Evolutionary conservation across 2,329 filamentous ascomycete genomes (phyloP), one percentile per base, ranked within the genome.

Genomic region (Elsinoe perseae): DNA sequence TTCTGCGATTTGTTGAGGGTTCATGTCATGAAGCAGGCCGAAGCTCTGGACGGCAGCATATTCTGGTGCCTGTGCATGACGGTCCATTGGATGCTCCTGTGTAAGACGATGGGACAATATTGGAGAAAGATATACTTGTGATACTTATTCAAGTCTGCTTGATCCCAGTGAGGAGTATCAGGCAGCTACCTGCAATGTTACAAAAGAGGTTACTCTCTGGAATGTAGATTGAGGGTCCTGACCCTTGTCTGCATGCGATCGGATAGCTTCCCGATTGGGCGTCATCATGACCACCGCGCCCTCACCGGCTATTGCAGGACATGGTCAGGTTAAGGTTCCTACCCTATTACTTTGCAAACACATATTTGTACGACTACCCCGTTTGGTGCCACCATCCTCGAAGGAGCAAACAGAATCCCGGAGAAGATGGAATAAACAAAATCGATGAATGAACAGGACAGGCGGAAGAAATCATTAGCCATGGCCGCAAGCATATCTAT

Each of bases 401-500:
- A 3, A 30, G 44, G 44, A 50, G 44, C 40, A 44, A 44, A 44
- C 40, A 44, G 40, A n/a, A 50, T 32, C 48, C 18, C n/a, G n/a
- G n/a, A 27, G 25, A 52, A 25, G 28, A 38, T 38, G 28, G 14
- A 16, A 36, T 28, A 14, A 18, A 14, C 16, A 52, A 8, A 8
- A 18, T 25, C 18, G 16, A 32, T 27, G 6, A 6, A 46, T 5
- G 12, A 30, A 25, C 2, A 30, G n/a, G 21, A 38, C 20, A 20
- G 23, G 36, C 36, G 9, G 36, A n/a, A 42, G 2, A 2, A 44
- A 32, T 7, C 18, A 18, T 32, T 27, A 54, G 23, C 20, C 28
- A 56, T 56, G 53, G 40, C 53, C n/a, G 9, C 40, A 27, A 30
- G 10, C 53, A 56, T 56, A 20, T 32, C 53, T 27, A 48, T 56